A percentile compares a stretch with the other conserved stretches of the same genome.
phyloP scores from a whole-genome alignment of 1,139 yeast species.

The Nakaseomyces glabratus region DNA sequence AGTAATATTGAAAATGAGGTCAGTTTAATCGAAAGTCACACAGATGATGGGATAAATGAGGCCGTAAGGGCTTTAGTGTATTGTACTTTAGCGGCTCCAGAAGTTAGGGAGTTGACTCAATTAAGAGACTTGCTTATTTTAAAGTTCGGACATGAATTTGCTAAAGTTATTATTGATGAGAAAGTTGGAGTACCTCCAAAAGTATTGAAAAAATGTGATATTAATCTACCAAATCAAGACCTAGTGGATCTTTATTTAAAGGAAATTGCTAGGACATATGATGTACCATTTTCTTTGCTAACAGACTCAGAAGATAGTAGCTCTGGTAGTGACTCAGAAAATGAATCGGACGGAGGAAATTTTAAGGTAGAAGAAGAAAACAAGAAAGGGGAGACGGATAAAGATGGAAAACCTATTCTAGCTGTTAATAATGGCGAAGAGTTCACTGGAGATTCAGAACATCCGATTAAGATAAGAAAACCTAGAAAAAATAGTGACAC shows the following conservation, averaged over 20 bases:
- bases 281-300: slow-evolving; percentile 61
- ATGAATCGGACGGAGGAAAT: slow-evolving; percentile 16
- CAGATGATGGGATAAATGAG: slow-evolving; percentile 40
- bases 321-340: slow-evolving; percentile 16
- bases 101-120: slow-evolving; percentile 58
- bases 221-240: slow-evolving; percentile 57
- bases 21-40: slow-evolving; percentile 23
- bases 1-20: slow-evolving; percentile 28
- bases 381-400: slow-evolving; percentile 17
- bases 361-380: slow-evolving; percentile 24
- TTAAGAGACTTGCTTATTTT: slow-evolving; percentile 54
- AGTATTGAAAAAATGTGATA: slow-evolving; percentile 51
- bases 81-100: slow-evolving; percentile 58
- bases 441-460: slow-evolving; percentile 26
- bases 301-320: slow-evolving; percentile 29
- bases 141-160: slow-evolving; percentile 59
- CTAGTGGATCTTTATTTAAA: slow-evolving; percentile 62
- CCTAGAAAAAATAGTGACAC: slow-evolving; percentile 42
- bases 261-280: slow-evolving; percentile 77
- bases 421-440: slow-evolving; percentile 30
- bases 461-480: slow-evolving; percentile 40
- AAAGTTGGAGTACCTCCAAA: slow-evolving; percentile 53
- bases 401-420: slow-evolving; percentile 27
- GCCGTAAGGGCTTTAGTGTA: slow-evolving; percentile 66
- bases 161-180: slow-evolving; percentile 54